phyloP scores from a whole-genome alignment of 225 moss, liverwort and hornwort genomes.

The Anthoceros angustus region DNA sequence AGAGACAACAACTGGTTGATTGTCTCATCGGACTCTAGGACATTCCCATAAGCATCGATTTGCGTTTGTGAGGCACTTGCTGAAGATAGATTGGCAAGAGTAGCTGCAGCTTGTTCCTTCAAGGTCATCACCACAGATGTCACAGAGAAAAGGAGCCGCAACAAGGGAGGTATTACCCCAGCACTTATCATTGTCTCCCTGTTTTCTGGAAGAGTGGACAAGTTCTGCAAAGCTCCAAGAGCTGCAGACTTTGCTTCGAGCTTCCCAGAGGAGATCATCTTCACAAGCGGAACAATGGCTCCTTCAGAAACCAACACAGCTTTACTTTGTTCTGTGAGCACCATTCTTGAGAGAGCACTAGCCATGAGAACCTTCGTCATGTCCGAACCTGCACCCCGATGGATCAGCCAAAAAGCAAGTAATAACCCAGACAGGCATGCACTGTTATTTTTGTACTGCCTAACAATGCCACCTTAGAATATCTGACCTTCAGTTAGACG shows the following conservation, averaged over 20 bases:
- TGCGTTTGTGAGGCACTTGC: constrained; percentile 42
- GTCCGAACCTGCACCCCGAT: constrained; percentile 44
- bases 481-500: constrained; percentile 52
- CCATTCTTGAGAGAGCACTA: constrained; percentile 79
- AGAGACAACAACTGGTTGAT: constrained; percentile 71
- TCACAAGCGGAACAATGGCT: constrained; percentile 54
- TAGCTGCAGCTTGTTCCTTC: constrained; percentile 81
- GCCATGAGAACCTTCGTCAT: constrained; percentile 90
- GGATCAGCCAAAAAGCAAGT: neutral
- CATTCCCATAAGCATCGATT: constrained; percentile 42
- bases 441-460: neutral
- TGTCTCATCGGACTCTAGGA: constrained; percentile 75
- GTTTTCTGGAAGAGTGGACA: constrained; percentile 57
- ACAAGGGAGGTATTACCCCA: constrained; percentile 63
- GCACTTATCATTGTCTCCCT: constrained; percentile 55
- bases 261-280: constrained; percentile 66
- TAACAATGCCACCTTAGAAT: neutral
- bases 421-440: neutral
- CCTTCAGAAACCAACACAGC: constrained; percentile 56
- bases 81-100: constrained; percentile 73
- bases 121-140: constrained; percentile 82
- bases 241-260: constrained; percentile 73
- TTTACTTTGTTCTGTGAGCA: constrained; percentile 75
- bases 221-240: constrained; percentile 66
- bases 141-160: constrained; percentile 78